Evolutionary conservation across 2,329 filamentous ascomycete genomes (phyloP), one percentile per base, ranked within the genome.

Genomic region (Intubia oerlemansii): DNA sequence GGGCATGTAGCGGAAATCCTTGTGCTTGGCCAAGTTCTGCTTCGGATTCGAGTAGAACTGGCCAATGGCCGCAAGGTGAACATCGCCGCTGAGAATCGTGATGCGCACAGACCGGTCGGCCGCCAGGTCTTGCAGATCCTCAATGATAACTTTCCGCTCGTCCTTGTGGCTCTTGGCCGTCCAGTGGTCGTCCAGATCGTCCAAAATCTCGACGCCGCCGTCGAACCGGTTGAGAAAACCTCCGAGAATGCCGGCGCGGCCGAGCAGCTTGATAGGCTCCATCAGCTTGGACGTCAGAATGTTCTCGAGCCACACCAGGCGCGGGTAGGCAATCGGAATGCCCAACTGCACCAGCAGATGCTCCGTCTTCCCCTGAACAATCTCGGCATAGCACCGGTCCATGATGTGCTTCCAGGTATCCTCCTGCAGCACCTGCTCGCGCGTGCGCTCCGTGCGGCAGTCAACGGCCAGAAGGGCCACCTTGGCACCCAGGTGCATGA

Each of bases 181-280:
- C 88, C 88, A 98, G 46, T 98, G 85, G 48, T 95, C 88, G 45
- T 93, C 85, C 8, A 92, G 54, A 41, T 91, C 82, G 44, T 92
- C 84, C 17, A 91, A 57, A 10, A 95, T 78, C 49, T 95, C 88
- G 5, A 88, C 77, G 12, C 81, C 81, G 14, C 81, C 82, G 43
- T 93, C 84, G 40, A 92, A 84, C 39, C 77, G 77, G 53, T 92
- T 92, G 22, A 91, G 58, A 24, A 90, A 68, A 34, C 66, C 66
- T 4, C 81, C 79, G 29, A 95, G 60, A 39, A 90, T 50, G 2
- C 85, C 84, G 20, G 75, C 66, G 42, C 80, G 76, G 22, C 82
- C 79, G 15, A 95, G 58, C 5, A 79, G 79, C 49, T 95, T 95
- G 46, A 92, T 63, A 4, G 84, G 82, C 41, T 82, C 76, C 69